These are phyloP conservation scores for Ascochyta lentis DNA, from an alignment of 2,329 filamentous ascomycete genomes.

Conservation along the genomic window DNA sequence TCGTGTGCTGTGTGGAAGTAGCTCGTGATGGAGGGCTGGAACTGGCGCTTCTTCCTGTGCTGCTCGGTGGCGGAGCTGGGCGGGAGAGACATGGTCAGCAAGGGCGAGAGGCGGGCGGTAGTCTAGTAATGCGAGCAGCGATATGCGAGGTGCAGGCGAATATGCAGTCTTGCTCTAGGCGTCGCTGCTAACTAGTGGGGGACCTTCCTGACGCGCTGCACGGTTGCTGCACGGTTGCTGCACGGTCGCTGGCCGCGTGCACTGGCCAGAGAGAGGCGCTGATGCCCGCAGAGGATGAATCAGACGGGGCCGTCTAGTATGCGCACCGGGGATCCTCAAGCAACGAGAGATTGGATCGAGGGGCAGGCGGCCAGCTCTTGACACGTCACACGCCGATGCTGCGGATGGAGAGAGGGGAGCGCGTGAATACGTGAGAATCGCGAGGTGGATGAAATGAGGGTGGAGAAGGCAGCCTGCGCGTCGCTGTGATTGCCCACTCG, in stretches of 20 bases:
- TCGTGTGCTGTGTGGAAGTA: conserved; percentile 47
- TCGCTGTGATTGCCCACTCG: not conserved
- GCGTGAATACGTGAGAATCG: not conserved
- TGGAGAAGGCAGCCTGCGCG: not conserved
- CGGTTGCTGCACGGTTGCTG: not conserved
- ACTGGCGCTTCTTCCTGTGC: conserved; percentile 52
- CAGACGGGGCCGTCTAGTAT: conserved; percentile 9
- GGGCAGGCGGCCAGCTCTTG: conserved; percentile 11
- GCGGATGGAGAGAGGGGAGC: not conserved
- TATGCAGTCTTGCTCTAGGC: conserved; percentile 13
- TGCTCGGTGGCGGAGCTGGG: conserved; percentile 23
- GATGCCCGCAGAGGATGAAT: conserved; percentile 13
- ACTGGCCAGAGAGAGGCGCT: conserved; percentile 7
- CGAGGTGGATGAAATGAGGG: not conserved
- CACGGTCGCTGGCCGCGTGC: conserved; percentile 6
- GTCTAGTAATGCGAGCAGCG: not conserved
- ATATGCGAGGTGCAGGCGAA: conserved; percentile 4
- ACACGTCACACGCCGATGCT: conserved; percentile 18
- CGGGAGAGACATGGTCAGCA: conserved; percentile 28
- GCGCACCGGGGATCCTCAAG: conserved; percentile 12
- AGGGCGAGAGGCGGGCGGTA: conserved; percentile 8
- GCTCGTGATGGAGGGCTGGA: conserved; percentile 54
- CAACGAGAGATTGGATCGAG: conserved; percentile 5
- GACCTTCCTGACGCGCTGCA: conserved; percentile 4
- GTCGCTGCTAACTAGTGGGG: not conserved